A percentile compares a stretch with the other conserved stretches of the same genome.
Evolutionary conservation across 257 asterid genomes (phyloP).

Genomic region (Mentha longifolia): DNA sequence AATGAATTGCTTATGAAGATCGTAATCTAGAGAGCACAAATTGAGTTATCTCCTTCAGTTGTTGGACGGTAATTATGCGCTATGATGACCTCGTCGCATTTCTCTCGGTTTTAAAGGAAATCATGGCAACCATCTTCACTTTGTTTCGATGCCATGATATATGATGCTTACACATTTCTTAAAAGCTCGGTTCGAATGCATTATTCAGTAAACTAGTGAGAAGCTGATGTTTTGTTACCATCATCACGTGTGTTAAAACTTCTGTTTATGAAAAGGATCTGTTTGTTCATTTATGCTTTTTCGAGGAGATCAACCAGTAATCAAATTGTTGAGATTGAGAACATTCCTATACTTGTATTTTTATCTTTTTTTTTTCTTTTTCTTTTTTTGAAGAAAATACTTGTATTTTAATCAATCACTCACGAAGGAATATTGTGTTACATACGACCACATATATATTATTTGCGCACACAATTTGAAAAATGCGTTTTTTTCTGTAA

Average conservation of each 20-base stretch:
- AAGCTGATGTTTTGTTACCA: slow-evolving; percentile 13
- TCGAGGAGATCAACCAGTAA: neutral
- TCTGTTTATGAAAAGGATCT: slow-evolving; percentile 4
- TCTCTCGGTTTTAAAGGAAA: neutral
- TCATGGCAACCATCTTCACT: slow-evolving; percentile 9
- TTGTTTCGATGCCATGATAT: slow-evolving; percentile 6
- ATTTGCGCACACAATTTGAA: too few relatives aligned
- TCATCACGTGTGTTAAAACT: neutral
- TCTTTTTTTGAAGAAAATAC: too few relatives aligned
- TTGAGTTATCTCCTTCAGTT: neutral
- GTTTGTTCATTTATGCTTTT: neutral
- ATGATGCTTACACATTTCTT: slow-evolving; percentile 1
- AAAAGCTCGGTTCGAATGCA: slow-evolving; percentile 13
- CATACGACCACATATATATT: too few relatives aligned
- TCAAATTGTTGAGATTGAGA: too few relatives aligned
- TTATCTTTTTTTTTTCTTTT: too few relatives aligned
- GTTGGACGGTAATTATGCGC: slow-evolving; percentile 17
- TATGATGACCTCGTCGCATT: neutral
- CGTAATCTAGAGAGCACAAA: neutral
- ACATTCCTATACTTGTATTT: neutral
- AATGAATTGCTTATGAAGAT: slow-evolving; percentile 20
- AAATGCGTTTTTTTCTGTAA: too few relatives aligned
- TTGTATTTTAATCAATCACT: too few relatives aligned
- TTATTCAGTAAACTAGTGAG: neutral
- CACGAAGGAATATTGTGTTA: too few relatives aligned